phyloP scores from a whole-genome alignment of 805 yeast genomes.

The Soucietia sequanensis region DNA sequence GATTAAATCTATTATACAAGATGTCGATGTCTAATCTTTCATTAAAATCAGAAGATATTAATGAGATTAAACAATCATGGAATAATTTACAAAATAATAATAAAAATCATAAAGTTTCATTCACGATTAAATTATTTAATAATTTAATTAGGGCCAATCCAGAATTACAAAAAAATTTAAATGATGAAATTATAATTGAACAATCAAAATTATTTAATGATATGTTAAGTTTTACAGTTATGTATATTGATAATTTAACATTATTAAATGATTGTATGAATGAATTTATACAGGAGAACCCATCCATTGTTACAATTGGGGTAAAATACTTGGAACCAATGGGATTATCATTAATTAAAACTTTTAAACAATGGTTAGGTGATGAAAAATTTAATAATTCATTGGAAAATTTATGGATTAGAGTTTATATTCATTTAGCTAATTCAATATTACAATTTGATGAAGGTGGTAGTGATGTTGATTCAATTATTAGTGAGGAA shows the following conservation, averaged over 20 bases:
- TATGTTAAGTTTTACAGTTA: conserved; percentile 29
- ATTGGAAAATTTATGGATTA: conserved; percentile 39
- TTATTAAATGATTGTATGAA: conserved; percentile 32
- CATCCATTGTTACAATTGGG: conserved; percentile 20
- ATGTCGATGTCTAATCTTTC: conserved; percentile 7
- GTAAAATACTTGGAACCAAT: conserved; percentile 38
- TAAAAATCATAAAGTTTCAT: conserved; percentile 27
- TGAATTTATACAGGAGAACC: conserved; percentile 32
- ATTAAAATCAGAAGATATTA: conserved; percentile 13
- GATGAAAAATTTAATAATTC: conserved; percentile 24
- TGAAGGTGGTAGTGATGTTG: conserved; percentile 22
- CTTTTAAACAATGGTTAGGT: conserved; percentile 37
- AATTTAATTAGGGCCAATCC: conserved; percentile 34
- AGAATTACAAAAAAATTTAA: conserved; percentile 19
- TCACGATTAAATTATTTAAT: conserved; percentile 29
- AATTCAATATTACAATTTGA: conserved; percentile 30
- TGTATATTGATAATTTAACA: conserved; percentile 25
- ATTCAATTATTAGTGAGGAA: conserved; percentile 16
- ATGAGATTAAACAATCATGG: conserved; percentile 33
- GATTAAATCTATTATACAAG: no score
- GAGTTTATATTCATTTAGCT: conserved; percentile 40
- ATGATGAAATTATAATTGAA: conserved; percentile 19
- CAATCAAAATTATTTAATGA: conserved; percentile 38
- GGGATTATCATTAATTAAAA: conserved; percentile 38
- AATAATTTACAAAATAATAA: conserved; percentile 25